Base-by-base conservation (phyloP, 2,329 filamentous ascomycete genomes). In the Venturia carpophila region DNA sequence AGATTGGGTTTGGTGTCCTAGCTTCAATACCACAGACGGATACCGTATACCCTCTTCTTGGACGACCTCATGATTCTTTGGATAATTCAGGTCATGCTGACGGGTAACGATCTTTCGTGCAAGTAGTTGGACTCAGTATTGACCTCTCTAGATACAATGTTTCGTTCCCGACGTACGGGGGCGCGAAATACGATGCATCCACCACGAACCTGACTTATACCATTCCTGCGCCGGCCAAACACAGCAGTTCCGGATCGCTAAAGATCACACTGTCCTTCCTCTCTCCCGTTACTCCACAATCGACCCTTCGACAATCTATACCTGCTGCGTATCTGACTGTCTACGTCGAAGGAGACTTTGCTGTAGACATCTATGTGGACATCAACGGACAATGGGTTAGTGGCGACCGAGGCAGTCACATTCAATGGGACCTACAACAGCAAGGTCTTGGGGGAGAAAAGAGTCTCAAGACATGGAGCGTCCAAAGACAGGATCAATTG, bases 311-410 rank as follows among this genome's bases (percentile, higher is more conserved):
- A 68, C 90, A 93, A 78, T 87, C 89, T 19, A 84, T 94, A 41
- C 91, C 91, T n/a, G 91, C 90, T 13, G 87, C 87, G 34, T 95
- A 95, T 73, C 72, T 95, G 67, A 88, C 84, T 6, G 80, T 93
- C 49, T 77, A 86, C 70, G 88, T 89, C 15, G 81, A 86, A 67
- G 90, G 90, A 5, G 80, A 79, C 68, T 83, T 87, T 62, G 73
- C 81, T 67, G 69, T 82, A 41, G 73, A 78, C 66, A 69, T 82
- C 10, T 82, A 81, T 68, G 71, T 81, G 52, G 79, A 80, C 64
- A 71, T 79, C 42, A 80, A 80, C 65, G 78, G 79, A 42, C 86
- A 92, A 72, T 96, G 91, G 90, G 88, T 91, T 67, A 94, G 88
- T 71, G 90, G 90, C 21, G 83, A 92, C 68, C 79, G 85, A 62